Evolutionary conservation across 2,329 filamentous ascomycete species (phyloP).

Genomic region (Alternaria sp.): DNA sequence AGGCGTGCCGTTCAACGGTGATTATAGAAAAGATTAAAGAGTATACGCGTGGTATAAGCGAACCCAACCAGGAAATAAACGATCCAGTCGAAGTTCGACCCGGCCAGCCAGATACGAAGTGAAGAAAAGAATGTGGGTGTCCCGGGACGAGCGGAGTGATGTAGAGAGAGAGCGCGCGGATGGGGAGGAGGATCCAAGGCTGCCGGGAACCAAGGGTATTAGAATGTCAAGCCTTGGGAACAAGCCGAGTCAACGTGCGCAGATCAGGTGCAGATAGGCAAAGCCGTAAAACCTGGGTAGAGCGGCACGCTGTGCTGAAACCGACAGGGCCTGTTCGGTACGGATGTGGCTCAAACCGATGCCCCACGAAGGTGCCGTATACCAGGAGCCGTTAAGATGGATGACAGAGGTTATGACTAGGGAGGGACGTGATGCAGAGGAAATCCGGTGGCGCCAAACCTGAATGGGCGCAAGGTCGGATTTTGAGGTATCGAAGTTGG

Average conservation of each 20-base stretch:
- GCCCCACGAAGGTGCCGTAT: constrained; percentile 39
- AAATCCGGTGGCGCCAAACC: constrained; percentile 33
- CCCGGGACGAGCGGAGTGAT: constrained; percentile 37
- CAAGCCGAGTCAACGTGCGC: constrained; percentile 28
- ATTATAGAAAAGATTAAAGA: constrained; percentile 46
- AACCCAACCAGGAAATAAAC: constrained; percentile 41
- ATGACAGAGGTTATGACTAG: constrained; percentile 36
- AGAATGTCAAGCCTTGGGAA: constrained; percentile 37
- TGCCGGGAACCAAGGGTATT: constrained; percentile 45
- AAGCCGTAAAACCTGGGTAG: constrained; percentile 37
- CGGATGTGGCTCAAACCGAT: constrained; percentile 46
- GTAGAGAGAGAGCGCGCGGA: constrained; percentile 35
- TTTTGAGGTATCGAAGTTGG: constrained; percentile 25
- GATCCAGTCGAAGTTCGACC: constrained; percentile 48
- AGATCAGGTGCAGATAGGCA: constrained; percentile 44
- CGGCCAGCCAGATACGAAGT: constrained; percentile 52
- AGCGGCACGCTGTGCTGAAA: constrained; percentile 47
- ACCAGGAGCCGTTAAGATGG: constrained; percentile 33
- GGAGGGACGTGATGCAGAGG: constrained; percentile 30
- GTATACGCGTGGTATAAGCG: constrained; percentile 39
- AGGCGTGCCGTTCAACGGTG: constrained; percentile 39
- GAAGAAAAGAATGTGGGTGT: constrained; percentile 50
- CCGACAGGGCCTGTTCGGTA: constrained; percentile 37
- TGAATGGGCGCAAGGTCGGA: constrained; percentile 21
- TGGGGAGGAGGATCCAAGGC: constrained; percentile 42